Conservation (phyloP, 345 rosid genomes). For the Hevea brasiliensis region DNA sequence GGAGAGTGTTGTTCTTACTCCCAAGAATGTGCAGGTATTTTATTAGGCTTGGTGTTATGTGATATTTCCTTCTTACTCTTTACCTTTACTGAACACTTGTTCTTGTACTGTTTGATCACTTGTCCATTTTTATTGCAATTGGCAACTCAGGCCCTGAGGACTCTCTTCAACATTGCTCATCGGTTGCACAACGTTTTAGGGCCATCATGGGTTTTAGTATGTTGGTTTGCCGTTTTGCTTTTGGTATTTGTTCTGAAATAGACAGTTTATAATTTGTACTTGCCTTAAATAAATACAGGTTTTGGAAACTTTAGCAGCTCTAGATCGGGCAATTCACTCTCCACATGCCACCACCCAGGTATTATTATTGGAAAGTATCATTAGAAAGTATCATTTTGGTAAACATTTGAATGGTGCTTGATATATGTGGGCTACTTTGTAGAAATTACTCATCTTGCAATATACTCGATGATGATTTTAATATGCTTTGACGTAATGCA, state of each 20-base stretch:
- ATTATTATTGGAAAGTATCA: conserved; percentile 18
- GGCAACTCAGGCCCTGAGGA: conserved; percentile 73
- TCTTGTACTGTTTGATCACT: conserved; percentile 9
- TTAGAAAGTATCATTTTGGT: neutral
- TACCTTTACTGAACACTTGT: conserved; percentile 4
- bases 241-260: conserved; percentile 4
- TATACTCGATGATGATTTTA: neutral
- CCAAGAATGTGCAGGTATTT: conserved; percentile 95
- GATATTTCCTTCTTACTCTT: conserved; percentile 1
- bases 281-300: conserved; percentile 51
- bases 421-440: neutral
- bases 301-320: conserved; percentile 88
- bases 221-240: conserved; percentile 31
- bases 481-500: neutral
- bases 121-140: conserved; percentile 27
- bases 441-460: neutral
- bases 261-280: neutral
- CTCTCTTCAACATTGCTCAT: conserved; percentile 95
- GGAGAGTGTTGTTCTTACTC: conserved; percentile 77
- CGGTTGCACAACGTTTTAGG: conserved; percentile 92
- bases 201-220: conserved; percentile 98
- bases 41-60: conserved; percentile 11
- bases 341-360: conserved; percentile 98
- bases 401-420: conserved; percentile 7
- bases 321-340: conserved; percentile 92